phyloP scores from a whole-genome alignment of 108 stramenopile species.

The Cyclotella baltica region DNA sequence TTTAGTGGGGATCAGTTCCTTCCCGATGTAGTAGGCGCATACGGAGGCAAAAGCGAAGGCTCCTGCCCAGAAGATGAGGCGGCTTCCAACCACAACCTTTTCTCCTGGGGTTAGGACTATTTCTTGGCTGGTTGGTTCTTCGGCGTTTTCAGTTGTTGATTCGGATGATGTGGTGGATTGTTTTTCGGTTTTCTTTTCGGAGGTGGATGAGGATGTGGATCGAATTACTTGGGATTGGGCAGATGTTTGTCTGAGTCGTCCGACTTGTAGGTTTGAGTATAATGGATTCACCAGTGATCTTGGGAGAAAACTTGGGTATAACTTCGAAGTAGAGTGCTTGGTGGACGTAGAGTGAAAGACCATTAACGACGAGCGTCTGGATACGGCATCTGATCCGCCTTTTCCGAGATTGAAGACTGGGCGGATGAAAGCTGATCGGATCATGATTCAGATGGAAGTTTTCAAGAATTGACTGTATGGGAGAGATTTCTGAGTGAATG shows the following conservation, averaged over 20 bases:
- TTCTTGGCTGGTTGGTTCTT: constrained; percentile 53
- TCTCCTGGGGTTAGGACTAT: constrained; percentile 90
- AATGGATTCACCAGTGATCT: too few relatives aligned
- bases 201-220: constrained; percentile 8
- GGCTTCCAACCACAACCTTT: constrained; percentile 87
- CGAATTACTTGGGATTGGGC: too few relatives aligned
- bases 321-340: not conserved
- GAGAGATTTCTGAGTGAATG: not conserved
- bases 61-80: constrained; percentile 80
- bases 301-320: not conserved
- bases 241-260: too few relatives aligned
- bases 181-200: constrained; percentile 1
- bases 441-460: not conserved
- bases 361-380: not conserved
- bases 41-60: constrained; percentile 71
- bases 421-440: constrained; percentile 25
- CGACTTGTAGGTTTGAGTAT: too few relatives aligned
- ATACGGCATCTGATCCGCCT: not conserved
- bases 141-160: not conserved
- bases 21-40: constrained; percentile 87
- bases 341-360: constrained; percentile 1
- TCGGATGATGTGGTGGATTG: not conserved
- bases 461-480: not conserved
- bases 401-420: not conserved
- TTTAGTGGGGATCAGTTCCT: constrained; percentile 68